A percentile compares a stretch with the other conserved stretches of the same genome.
Evolutionary conservation across 208 protist species (phyloP).

Genomic region (Entamoeba histolytica): DNA sequence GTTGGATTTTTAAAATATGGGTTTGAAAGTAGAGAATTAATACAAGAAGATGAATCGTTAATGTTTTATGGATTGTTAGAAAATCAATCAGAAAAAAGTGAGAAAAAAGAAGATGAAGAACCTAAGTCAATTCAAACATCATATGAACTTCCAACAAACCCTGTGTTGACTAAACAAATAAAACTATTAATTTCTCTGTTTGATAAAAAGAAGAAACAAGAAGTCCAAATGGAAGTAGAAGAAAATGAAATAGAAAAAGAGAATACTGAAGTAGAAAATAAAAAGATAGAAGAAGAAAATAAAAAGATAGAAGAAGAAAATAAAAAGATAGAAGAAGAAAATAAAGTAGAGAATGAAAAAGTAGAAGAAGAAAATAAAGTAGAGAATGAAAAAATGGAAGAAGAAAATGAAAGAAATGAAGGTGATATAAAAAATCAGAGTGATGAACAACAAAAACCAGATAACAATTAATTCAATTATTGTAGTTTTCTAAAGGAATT

Average conservation of each 20-base stretch:
- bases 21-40: neutral
- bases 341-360: neutral
- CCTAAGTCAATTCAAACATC: neutral
- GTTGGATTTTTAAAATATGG: neutral
- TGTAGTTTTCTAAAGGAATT: too few species aligned
- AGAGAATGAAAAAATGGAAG: neutral
- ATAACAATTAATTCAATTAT: neutral
- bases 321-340: neutral
- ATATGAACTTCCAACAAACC: neutral
- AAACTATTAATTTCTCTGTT: neutral
- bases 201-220: neutral
- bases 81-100: neutral
- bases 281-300: neutral
- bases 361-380: neutral
- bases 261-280: neutral
- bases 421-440: neutral
- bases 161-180: neutral
- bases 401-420: neutral
- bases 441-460: neutral
- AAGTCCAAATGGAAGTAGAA: neutral
- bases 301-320: neutral
- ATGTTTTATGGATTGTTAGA: neutral
- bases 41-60: neutral
- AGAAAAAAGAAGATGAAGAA: neutral
- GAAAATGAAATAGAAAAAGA: neutral